Percentiles rank a stretch among this genome's conserved stretches.
Conservation (phyloP, 2,329 filamentous ascomycete genomes). For the Paramyrothecium roridum region DNA sequence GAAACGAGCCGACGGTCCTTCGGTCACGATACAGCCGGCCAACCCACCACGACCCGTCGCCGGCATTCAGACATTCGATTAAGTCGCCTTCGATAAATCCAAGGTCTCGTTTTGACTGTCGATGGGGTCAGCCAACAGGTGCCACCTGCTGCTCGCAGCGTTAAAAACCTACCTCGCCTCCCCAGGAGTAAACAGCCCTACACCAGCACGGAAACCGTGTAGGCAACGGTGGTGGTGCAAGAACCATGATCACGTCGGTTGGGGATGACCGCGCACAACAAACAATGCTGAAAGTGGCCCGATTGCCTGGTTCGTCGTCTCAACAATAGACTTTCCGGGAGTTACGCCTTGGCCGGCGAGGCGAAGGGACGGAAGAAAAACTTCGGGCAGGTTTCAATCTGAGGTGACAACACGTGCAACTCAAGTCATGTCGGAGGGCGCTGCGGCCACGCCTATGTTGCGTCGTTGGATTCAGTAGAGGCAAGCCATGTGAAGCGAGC, state of each 20-base stretch:
- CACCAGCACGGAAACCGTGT: slow-evolving; percentile 88
- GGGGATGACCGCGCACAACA: not conserved
- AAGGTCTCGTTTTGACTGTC: slow-evolving; percentile 83
- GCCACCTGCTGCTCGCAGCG: not conserved
- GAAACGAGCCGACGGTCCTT: slow-evolving; percentile 87
- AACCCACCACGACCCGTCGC: slow-evolving; percentile 98
- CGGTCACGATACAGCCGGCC: slow-evolving; percentile 86
- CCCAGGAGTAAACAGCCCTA: slow-evolving; percentile 88
- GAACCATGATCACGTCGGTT: slow-evolving; percentile 40
- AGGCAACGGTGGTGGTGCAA: slow-evolving; percentile 61
- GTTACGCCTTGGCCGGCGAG: not conserved
- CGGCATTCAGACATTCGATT: slow-evolving; percentile 96
- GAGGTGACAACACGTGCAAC: not conserved
- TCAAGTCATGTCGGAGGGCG: not conserved
- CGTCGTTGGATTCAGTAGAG: not conserved
- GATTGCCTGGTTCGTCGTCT: not conserved
- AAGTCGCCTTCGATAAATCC: slow-evolving; percentile 97
- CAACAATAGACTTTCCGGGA: not conserved
- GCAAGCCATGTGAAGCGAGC: not conserved
- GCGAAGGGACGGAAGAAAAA: not conserved
- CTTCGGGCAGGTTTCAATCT: not conserved
- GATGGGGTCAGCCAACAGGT: not conserved
- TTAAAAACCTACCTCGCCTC: slow-evolving; percentile 65
- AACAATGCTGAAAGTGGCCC: too few species aligned
- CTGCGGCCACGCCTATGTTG: not conserved